Evolutionary conservation across 2,329 filamentous ascomycete genomes (phyloP).

Genomic region (Daldinia sp.): DNA sequence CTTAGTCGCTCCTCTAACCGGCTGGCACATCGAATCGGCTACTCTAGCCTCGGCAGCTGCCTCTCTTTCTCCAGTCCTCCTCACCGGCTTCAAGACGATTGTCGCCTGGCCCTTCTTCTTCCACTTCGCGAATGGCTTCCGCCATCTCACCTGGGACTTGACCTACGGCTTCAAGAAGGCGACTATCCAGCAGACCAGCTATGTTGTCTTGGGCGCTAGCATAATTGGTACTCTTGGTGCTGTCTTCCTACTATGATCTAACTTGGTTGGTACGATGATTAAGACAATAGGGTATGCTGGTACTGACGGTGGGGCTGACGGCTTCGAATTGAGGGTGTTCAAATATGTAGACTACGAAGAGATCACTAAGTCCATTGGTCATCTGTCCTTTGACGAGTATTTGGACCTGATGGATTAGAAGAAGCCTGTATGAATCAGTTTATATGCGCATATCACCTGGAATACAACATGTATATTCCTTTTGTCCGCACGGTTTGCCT

Average conservation of each 20-base stretch:
- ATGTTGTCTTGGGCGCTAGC: conserved; percentile 61
- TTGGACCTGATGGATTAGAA: conserved; percentile 17
- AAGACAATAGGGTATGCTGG: neutral
- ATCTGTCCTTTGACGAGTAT: neutral
- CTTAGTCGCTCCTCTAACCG: conserved; percentile 81
- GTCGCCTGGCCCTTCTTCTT: conserved; percentile 71
- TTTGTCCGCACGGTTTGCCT: conserved; percentile 21
- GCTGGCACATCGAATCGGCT: conserved; percentile 70
- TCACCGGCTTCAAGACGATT: conserved; percentile 68
- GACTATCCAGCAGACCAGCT: conserved; percentile 60
- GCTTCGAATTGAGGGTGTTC: neutral
- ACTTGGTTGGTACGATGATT: neutral
- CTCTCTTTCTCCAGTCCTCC: conserved; percentile 68
- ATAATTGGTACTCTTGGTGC: conserved; percentile 60
- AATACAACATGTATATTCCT: conserved; percentile 39
- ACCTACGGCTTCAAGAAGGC: conserved; percentile 64
- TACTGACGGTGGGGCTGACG: neutral
- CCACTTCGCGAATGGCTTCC: conserved; percentile 67
- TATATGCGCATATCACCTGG: conserved; percentile 18
- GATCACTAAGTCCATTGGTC: neutral
- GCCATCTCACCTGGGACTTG: conserved; percentile 67
- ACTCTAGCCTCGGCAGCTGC: conserved; percentile 72
- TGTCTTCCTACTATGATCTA: conserved; percentile 59
- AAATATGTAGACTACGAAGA: conserved; percentile 24
- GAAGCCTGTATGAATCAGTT: conserved; percentile 16